Conservation (phyloP, 2,329 filamentous ascomycete species). For the Zymoseptoria tritici region DNA sequence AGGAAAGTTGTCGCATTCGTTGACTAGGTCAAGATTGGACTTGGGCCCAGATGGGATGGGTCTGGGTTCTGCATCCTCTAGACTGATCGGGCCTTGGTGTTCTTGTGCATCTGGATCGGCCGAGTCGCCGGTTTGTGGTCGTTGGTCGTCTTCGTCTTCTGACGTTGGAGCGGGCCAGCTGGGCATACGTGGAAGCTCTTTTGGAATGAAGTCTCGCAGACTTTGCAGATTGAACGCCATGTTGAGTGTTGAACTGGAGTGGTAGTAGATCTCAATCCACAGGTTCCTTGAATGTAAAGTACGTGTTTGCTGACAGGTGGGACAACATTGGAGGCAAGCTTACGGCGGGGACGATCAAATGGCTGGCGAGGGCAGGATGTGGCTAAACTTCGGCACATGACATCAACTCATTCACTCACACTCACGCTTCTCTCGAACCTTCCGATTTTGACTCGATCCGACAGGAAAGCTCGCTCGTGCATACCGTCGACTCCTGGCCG, state of each 20-base stretch:
- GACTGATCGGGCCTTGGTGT: conserved; percentile 9
- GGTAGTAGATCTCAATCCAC: background rate
- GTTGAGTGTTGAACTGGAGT: background rate
- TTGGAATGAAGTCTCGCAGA: conserved; percentile 26
- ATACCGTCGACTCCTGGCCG: background rate
- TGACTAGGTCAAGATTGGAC: conserved; percentile 48
- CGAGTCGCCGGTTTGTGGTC: conserved; percentile 9
- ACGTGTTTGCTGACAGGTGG: background rate
- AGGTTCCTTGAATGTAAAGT: background rate
- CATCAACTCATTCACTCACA: background rate
- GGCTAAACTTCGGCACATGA: background rate
- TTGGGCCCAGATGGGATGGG: conserved; percentile 27
- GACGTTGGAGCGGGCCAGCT: conserved; percentile 20
- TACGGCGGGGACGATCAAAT: background rate
- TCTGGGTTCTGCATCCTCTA: conserved; percentile 22
- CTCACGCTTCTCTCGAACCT: conserved; percentile 1
- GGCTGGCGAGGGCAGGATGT: background rate
- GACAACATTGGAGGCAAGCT: background rate
- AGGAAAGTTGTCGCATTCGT: conserved; percentile 62
- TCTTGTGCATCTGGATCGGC: conserved; percentile 16
- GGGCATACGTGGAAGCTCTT: conserved; percentile 24
- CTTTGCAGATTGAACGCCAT: conserved; percentile 27
- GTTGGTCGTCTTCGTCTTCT: conserved; percentile 12
- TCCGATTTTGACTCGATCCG: background rate
- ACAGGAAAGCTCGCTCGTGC: background rate